Evolutionary conservation across 2,329 filamentous ascomycete genomes (phyloP).

Genomic region (Kalmusia sp.): DNA sequence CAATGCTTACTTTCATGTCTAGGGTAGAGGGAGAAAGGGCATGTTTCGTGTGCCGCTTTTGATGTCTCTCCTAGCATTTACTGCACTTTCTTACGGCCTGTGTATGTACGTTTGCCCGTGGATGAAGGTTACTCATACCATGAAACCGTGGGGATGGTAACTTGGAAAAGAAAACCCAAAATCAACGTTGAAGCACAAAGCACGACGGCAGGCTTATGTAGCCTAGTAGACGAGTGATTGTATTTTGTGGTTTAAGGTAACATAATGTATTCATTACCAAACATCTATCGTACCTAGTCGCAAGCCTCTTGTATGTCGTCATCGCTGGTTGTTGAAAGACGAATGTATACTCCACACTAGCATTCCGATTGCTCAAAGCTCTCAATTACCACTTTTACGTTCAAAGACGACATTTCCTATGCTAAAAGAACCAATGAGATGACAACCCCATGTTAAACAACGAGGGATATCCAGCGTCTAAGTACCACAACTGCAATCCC

Average conservation of each 20-base stretch:
- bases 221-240: too few species aligned
- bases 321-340: too few species aligned
- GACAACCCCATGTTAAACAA: too few species aligned
- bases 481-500: neutral
- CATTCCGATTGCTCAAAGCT: too few species aligned
- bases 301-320: too few species aligned
- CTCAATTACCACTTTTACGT: too few species aligned
- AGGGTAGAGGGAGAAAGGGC: neutral
- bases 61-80: neutral
- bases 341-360: too few species aligned
- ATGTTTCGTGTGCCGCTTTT: slow-evolving; percentile 1
- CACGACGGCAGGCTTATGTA: neutral
- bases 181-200: neutral
- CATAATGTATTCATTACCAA: too few species aligned
- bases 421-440: too few species aligned
- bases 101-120: slow-evolving; percentile 3
- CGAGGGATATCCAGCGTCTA: slow-evolving; percentile 3
- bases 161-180: neutral
- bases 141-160: neutral
- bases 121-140: neutral
- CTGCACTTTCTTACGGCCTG: slow-evolving; percentile 1
- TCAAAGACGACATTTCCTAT: too few species aligned
- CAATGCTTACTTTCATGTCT: neutral
- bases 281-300: too few species aligned
- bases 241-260: too few species aligned